These are phyloP conservation scores for Fusarium succisae DNA, from an alignment of 2,329 filamentous ascomycete genomes.

Conservation along the genomic window DNA sequence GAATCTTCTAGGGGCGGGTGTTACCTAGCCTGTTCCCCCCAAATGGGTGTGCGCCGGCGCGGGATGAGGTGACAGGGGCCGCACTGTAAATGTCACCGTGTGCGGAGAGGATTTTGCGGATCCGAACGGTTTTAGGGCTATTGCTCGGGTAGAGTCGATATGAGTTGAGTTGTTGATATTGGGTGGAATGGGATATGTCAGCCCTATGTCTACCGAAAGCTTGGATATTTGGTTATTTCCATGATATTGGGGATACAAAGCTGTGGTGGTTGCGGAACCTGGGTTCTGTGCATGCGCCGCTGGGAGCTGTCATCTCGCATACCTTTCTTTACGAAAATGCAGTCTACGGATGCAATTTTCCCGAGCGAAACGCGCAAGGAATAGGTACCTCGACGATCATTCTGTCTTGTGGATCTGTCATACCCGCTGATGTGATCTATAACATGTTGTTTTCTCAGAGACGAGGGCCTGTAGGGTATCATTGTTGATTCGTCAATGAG, in stretches of 20 bases:
- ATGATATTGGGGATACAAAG: accelerated
- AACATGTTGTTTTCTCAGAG: background rate
- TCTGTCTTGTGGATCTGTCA: background rate
- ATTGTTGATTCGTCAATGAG: background rate
- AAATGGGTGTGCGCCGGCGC: background rate
- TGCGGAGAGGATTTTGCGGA: background rate
- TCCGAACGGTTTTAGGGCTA: background rate
- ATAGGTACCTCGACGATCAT: background rate
- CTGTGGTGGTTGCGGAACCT: background rate
- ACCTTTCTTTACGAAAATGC: background rate
- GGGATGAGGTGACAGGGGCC: background rate
- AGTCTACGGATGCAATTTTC: background rate
- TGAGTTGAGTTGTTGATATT: background rate
- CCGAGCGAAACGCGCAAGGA: background rate
- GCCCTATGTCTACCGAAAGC: background rate
- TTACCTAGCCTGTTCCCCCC: background rate
- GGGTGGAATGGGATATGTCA: background rate
- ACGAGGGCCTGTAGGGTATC: background rate
- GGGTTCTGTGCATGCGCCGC: no score
- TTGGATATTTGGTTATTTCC: background rate
- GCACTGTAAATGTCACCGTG: background rate
- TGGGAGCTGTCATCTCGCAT: background rate
- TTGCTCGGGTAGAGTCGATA: background rate
- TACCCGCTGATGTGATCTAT: background rate
- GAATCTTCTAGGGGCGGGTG: constrained; percentile 2